Percentiles rank a stretch among this genome's conserved stretches.
Conservation (phyloP, 441 rosid species). For the Erodium moschatum region DNA sequence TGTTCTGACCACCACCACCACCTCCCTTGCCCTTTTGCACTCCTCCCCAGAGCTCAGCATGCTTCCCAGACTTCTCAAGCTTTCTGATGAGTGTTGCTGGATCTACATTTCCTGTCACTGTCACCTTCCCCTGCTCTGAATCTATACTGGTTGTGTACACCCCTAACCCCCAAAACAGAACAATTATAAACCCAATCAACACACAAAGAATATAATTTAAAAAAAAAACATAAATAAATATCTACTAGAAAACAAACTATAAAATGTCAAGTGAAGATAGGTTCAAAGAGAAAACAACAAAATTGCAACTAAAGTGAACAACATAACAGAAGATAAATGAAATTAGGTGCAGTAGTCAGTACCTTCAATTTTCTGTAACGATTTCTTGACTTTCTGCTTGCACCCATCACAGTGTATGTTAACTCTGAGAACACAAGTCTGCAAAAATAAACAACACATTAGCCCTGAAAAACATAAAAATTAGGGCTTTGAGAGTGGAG, state of each 20-base stretch:
- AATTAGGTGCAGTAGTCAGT: slow-evolving; percentile 16
- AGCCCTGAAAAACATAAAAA: neutral
- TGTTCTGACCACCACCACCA: too few species aligned
- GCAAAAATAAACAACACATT: slow-evolving; percentile 17
- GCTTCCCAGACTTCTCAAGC: slow-evolving; percentile 36
- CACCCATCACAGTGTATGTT: slow-evolving; percentile 94
- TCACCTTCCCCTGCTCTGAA: slow-evolving; percentile 77
- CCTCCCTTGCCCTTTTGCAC: slow-evolving; percentile 16
- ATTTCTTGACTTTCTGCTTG: slow-evolving; percentile 66
- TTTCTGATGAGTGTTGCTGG: slow-evolving; percentile 56
- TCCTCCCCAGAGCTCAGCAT: slow-evolving; percentile 55
- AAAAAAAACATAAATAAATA: neutral
- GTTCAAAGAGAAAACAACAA: neutral
- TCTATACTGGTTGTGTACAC: slow-evolving; percentile 55
- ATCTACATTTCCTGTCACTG: slow-evolving; percentile 71
- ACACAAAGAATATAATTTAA: too few species aligned
- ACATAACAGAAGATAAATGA: neutral
- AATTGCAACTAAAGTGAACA: neutral
- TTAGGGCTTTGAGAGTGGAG: neutral
- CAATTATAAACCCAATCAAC: neutral
- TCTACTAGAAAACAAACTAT: neutral
- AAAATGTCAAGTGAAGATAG: neutral
- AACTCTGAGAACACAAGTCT: slow-evolving; percentile 83
- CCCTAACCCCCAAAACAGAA: slow-evolving; percentile 33
- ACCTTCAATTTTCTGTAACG: slow-evolving; percentile 75